A percentile compares a stretch with the other conserved stretches of the same genome.
Conservation (phyloP, 2,329 filamentous ascomycete genomes). For the Microcyclosporella mali region DNA sequence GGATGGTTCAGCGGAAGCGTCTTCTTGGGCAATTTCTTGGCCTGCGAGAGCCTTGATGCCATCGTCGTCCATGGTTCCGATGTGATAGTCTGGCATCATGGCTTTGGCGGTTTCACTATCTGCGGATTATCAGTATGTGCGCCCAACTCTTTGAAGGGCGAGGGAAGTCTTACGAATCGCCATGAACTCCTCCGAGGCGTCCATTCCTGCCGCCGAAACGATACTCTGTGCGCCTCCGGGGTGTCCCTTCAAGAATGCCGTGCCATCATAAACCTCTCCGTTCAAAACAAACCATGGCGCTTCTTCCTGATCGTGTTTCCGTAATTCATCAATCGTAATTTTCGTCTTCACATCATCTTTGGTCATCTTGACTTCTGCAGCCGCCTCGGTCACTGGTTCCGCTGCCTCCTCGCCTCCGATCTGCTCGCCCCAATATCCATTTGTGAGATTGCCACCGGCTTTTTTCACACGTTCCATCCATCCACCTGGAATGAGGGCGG, state of each 20-base stretch:
- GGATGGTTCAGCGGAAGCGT: slow-evolving; percentile 42
- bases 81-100: slow-evolving; percentile 83
- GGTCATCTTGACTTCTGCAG: slow-evolving; percentile 69
- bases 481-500: slow-evolving; percentile 67
- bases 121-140: slow-evolving; percentile 32
- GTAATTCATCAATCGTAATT: slow-evolving; percentile 67
- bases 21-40: slow-evolving; percentile 35
- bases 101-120: slow-evolving; percentile 86
- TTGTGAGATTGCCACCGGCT: slow-evolving; percentile 68
- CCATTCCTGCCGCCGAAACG: slow-evolving; percentile 70
- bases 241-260: slow-evolving; percentile 70
- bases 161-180: slow-evolving; percentile 66
- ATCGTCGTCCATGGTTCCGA: slow-evolving; percentile 65
- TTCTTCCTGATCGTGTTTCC: slow-evolving; percentile 57
- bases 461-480: slow-evolving; percentile 95
- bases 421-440: slow-evolving; percentile 79
- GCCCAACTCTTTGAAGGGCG: background rate
- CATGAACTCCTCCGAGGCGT: slow-evolving; percentile 82
- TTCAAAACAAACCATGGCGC: slow-evolving; percentile 84
- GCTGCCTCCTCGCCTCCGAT: slow-evolving; percentile 46
- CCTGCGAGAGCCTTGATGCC: slow-evolving; percentile 50
- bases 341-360: slow-evolving; percentile 57
- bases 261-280: slow-evolving; percentile 84
- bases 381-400: slow-evolving; percentile 42
- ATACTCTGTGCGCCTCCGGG: slow-evolving; percentile 85